These are phyloP conservation scores for Pichia rugopelliculosa DNA, from an alignment of 805 yeast genomes.

Conservation along the genomic window DNA sequence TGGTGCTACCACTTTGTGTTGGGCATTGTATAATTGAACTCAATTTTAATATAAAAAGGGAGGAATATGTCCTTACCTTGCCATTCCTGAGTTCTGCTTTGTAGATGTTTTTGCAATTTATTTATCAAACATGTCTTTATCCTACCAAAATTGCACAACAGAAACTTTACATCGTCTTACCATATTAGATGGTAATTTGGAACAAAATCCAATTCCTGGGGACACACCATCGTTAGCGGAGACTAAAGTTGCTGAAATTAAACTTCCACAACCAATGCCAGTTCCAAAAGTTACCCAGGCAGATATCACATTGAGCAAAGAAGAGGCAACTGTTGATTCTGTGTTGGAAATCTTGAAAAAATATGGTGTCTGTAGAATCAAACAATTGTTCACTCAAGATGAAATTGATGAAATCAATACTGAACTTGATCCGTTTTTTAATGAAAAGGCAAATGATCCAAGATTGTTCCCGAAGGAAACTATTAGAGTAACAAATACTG, in stretches of 20 bases:
- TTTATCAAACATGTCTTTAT: neutral
- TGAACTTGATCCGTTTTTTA: conserved; percentile 8
- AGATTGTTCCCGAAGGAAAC: conserved; percentile 11
- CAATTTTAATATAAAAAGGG: neutral
- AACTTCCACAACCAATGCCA: neutral
- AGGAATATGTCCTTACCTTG: no score
- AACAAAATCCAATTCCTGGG: neutral
- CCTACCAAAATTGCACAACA: conserved; percentile 4
- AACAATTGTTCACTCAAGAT: neutral
- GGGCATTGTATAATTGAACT: neutral
- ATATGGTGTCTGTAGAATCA: conserved; percentile 7
- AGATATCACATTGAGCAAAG: conserved; percentile 4
- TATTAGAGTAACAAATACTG: conserved; percentile 7
- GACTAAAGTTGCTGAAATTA: conserved; percentile 4
- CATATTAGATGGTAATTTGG: neutral
- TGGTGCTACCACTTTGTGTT: neutral
- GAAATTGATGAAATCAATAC: conserved; percentile 5
- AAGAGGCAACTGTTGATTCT: conserved; percentile 5
- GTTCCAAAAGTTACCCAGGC: neutral
- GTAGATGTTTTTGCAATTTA: neutral
- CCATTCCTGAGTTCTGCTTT: neutral
- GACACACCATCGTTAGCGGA: conserved; percentile 6
- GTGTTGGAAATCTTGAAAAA: neutral
- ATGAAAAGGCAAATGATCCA: conserved; percentile 6
- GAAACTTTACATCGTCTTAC: conserved; percentile 2